Evolutionary conservation across 2,329 filamentous ascomycete species (phyloP), one percentile per base, ranked within the genome.

Genomic region (Calonectria hawksworthii): DNA sequence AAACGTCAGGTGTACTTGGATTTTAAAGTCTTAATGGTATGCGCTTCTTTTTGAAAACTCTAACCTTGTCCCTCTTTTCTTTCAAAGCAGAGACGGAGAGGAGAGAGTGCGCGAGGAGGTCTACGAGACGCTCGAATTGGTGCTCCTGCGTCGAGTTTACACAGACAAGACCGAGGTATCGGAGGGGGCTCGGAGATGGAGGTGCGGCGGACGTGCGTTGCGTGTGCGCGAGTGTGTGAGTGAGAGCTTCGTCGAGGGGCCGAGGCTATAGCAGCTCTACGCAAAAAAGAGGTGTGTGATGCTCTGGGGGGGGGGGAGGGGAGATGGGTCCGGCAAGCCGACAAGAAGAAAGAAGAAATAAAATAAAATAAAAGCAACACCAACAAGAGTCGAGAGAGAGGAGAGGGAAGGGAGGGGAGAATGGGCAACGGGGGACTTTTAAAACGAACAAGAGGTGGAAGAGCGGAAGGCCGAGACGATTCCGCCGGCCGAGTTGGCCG

Each of bases 81-180:
- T 67, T 51, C 26, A 47, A 61, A 47, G 34, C 34, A 68, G 32
- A 68, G 32, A 69, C 26, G 18, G 44, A 64, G 38, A 34, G 26
- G 50, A n/a, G 56, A 41, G 44, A 11, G 41, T n/a, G 41, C 8
- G 70, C 36, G 38, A 23, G 13, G 56, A 63, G 34, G 56, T 63
- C 36, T 63, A 41, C 56, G 56, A 41, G 56, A 28, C 14, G 32
- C 21, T n/a, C 5, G 34, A 63, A 63, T 41, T 63, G 56, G 34
- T 38, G 56, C 56, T 30, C 34, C 36, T 63, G 56, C n/a, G 56
- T 63, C 56, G 34, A 63, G 56, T 63, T 69, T 69, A 69, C 52
- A 64, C 68, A 32, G 36, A 21, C 73, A 70, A 75, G 75, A 64
- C 78, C 78, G 78, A 80, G 78, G 78, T 72, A 65, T 79, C 75